Conservation (phyloP, 202 grass and related monocot species). For the Setaria viridis region DNA sequence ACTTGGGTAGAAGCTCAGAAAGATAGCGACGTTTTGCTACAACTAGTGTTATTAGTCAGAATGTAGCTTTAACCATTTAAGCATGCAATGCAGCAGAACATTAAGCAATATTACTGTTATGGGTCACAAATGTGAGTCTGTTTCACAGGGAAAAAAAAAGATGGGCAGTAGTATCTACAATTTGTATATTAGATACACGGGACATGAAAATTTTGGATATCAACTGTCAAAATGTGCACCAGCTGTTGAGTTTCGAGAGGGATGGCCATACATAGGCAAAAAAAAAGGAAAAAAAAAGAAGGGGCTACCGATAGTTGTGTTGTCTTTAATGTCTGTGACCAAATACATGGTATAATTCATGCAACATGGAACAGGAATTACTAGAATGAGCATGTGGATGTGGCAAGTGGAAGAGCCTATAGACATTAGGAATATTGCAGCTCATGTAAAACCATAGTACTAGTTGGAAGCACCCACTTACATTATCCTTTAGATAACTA, state of each 20-base stretch:
- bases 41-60: background rate
- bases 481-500: slow-evolving; percentile 83
- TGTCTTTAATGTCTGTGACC: background rate
- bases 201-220: background rate
- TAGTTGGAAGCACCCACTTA: slow-evolving; percentile 46
- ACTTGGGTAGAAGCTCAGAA: background rate
- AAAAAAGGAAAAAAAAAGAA: background rate
- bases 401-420: slow-evolving; percentile 17
- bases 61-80: slow-evolving; percentile 7
- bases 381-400: background rate
- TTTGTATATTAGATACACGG: background rate
- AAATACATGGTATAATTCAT: slow-evolving; percentile 6
- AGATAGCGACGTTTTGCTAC: background rate
- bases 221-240: background rate
- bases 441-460: slow-evolving; percentile 25
- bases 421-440: slow-evolving; percentile 27
- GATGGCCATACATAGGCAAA: background rate
- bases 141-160: background rate
- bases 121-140: background rate
- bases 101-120: background rate
- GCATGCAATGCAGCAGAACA: background rate
- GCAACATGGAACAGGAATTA: background rate
- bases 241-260: background rate
- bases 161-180: background rate
- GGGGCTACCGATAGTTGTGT: background rate